Percentiles rank a stretch among this genome's conserved stretches.
Evolutionary conservation across 2,329 filamentous ascomycete species (phyloP).

Genomic region (Cercospora zeae-maydis): DNA sequence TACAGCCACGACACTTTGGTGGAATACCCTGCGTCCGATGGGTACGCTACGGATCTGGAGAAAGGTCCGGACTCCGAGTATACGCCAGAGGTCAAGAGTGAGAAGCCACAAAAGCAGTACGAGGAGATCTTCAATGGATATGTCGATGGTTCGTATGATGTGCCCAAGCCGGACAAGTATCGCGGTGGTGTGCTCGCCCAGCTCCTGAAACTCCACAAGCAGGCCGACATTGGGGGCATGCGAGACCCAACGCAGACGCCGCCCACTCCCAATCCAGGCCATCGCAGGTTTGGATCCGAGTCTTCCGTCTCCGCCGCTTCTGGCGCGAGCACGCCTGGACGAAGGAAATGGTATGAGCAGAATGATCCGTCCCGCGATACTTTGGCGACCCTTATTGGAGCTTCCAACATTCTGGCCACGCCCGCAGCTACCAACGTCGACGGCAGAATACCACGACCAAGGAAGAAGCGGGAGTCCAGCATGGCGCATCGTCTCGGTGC

Average conservation of each 20-base stretch:
- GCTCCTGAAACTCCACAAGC: slow-evolving; percentile 65
- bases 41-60: not conserved
- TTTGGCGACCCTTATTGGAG: slow-evolving; percentile 39
- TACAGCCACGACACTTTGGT: slow-evolving; percentile 1
- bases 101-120: slow-evolving; percentile 8
- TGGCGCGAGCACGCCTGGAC: slow-evolving; percentile 18
- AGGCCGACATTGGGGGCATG: slow-evolving; percentile 8
- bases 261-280: slow-evolving; percentile 34
- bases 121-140: slow-evolving; percentile 14
- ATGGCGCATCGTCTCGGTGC: slow-evolving; percentile 36
- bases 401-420: slow-evolving; percentile 42
- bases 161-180: slow-evolving; percentile 64
- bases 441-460: slow-evolving; percentile 37
- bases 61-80: not conserved
- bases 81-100: not conserved
- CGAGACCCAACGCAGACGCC: slow-evolving; percentile 6
- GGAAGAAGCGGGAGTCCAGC: slow-evolving; percentile 23
- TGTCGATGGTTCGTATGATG: slow-evolving; percentile 46
- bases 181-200: slow-evolving; percentile 69
- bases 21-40: not conserved
- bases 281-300: slow-evolving; percentile 30
- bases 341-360: slow-evolving; percentile 24
- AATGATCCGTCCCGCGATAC: slow-evolving; percentile 17
- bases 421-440: slow-evolving; percentile 39
- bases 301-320: slow-evolving; percentile 37